Percentiles rank a stretch among this genome's conserved stretches.
Evolutionary conservation across 2,329 filamentous ascomycete genomes (phyloP).

Genomic region (Amylocarpus encephaloides): DNA sequence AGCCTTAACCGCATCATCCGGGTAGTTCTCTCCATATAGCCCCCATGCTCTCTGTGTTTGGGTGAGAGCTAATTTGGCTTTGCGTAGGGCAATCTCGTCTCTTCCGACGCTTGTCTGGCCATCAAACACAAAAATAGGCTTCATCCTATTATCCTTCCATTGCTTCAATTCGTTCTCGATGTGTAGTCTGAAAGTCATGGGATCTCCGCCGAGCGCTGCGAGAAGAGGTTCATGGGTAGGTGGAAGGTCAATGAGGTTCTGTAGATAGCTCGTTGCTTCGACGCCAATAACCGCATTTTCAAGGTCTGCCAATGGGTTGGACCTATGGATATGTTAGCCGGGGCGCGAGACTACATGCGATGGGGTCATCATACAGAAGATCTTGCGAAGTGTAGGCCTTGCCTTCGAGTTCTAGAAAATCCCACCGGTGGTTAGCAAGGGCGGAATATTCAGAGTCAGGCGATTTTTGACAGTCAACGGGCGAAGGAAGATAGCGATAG

Average conservation of each 20-base stretch:
- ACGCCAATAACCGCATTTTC: constrained; percentile 72
- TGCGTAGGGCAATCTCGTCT: constrained; percentile 61
- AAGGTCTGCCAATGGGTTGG: constrained; percentile 59
- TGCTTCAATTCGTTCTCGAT: constrained; percentile 70
- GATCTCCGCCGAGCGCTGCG: constrained; percentile 81
- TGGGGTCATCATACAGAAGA: constrained; percentile 8
- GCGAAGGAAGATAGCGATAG: no score
- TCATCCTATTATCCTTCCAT: constrained; percentile 64
- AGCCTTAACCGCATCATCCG: constrained; percentile 73
- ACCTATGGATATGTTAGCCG: constrained; percentile 10
- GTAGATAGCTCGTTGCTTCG: constrained; percentile 85
- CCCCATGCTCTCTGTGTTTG: constrained; percentile 79
- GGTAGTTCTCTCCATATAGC: constrained; percentile 74
- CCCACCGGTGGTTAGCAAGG: neutral
- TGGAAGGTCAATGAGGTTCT: constrained; percentile 64
- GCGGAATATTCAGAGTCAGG: neutral
- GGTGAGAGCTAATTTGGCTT: constrained; percentile 57
- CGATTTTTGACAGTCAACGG: neutral
- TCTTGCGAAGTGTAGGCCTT: constrained; percentile 10
- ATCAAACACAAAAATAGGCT: constrained; percentile 87
- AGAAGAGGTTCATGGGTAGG: constrained; percentile 80
- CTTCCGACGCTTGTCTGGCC: constrained; percentile 75
- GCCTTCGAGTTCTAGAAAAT: constrained; percentile 8
- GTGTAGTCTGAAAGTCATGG: constrained; percentile 67
- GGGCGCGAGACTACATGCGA: neutral